Base-by-base conservation (phyloP, 129 eudicot genomes). In the Chrysanthemum seticuspe region DNA sequence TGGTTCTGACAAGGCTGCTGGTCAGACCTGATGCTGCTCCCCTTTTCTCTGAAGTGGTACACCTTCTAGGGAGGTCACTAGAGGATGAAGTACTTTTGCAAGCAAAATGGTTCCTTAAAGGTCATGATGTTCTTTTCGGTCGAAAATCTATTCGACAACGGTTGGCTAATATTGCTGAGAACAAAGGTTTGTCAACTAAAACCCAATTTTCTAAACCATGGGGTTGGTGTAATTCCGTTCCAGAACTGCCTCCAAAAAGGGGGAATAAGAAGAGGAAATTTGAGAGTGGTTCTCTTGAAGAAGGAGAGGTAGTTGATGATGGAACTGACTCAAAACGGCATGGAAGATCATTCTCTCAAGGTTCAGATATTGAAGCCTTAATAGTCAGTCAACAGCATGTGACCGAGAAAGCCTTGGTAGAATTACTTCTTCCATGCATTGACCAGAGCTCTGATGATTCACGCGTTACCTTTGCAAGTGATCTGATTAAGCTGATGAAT, bases 21-120 rank as follows among this genome's bases (percentile, higher is more conserved):
- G 99, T 85, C 52, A 83, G 99, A 81, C 99, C 99, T 5, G 97
- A 95, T 77, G 99, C 97, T 12, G 99, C 97, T 67, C 84, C 99
- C 14, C 87, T 95, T 14, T 89, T 86, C 56, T 85, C 99, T 7
- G 99, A 95, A 72, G 85, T 85, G 34, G 96, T 95, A 12, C 99
- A 90, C 72, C 91, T 90, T 60, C 82, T 95, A 7, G 97, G 99
- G 70, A 85, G 95, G 78, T 88, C 96, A 19, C 79, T 95, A 51
- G 96, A 90, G 79, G 96, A 90, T 31, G 92, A 94, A 40, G 86
- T 95, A 83, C 76, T 95, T 18, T 65, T 85, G 73, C 94, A 88
- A 74, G 91, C 89, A 27, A 95, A 88, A 74, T 95, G 99, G 99
- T 86, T 94, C 60, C 85, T 94, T 44, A 82, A 87, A 62, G 98